Base-by-base conservation (phyloP, 2,329 filamentous ascomycete genomes). In the Ascochyta pisi region DNA sequence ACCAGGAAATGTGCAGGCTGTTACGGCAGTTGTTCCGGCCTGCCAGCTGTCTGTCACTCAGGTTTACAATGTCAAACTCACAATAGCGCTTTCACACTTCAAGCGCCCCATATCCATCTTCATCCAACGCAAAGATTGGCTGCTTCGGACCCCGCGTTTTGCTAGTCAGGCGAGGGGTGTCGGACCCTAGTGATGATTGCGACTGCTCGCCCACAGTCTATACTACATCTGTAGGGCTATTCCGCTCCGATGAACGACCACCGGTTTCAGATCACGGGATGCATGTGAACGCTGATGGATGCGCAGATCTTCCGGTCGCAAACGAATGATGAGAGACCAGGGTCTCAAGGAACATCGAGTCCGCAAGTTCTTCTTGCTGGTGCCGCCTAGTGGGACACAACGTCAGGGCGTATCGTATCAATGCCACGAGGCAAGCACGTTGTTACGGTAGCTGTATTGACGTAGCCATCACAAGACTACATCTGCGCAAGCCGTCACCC, bases 71-170 rank as follows among this genome's bases (percentile, higher is more conserved):
- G n/a, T 15, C 27, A 33, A 23, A 50, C 12, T 33, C 15, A 15
- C 19, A 19, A 27, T 33, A 9, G 26, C 6, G 19, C 24, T 3
- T 38, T 27, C 16, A 39, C 42, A 38, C 38, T 31, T 42, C 41
- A 50, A 35, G 42, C 42, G 26, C 46, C 41, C 52, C 31, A 38
- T 24, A 42, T 24, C 42, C 42, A 42, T 35, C 27, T 45, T 24
- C 50, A 47, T 38, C 50, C 41, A 50, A 26, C 31, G 27, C 34
- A 37, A 50, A 35, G 43, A 31, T 15, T 40, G 26, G 35, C 39
- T 44, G 35, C 31, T 49, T 39, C 33, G 16, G 53, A 61, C 61
- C 64, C 64, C 62, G 58, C 63, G 51, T 61, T 61, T 42, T 47
- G 40, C 53, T 51, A 51, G 47, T 46, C 46, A 46, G 31, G 33